These are phyloP conservation scores for Heterobasidion irregulare DNA, from an alignment of 1,284 basidiomycete genomes.

Conservation along the genomic window DNA sequence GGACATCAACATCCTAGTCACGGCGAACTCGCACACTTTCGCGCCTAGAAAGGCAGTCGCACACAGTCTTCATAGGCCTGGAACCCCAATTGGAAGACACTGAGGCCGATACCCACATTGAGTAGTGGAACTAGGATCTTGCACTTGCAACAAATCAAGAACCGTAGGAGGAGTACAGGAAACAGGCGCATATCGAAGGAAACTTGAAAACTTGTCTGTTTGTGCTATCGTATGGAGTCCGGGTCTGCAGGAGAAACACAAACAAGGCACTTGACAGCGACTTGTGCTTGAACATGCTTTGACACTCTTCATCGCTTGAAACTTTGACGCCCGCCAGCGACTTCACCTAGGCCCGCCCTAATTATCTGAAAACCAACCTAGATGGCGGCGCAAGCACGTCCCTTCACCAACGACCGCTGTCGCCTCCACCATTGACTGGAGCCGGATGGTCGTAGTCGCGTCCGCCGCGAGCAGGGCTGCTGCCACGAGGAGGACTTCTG, in stretches of 20 bases:
- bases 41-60: background rate
- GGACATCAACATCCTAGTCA: background rate
- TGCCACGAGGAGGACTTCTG: conserved; percentile 67
- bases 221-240: conserved; percentile 27
- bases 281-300: conserved; percentile 16
- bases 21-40: background rate
- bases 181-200: conserved; percentile 20
- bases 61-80: background rate
- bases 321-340: conserved; percentile 19
- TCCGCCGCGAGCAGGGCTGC: conserved; percentile 50
- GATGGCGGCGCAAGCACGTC: conserved; percentile 3
- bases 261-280: conserved; percentile 21
- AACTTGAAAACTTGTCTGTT: conserved; percentile 39
- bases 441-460: conserved; percentile 38
- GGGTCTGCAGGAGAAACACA: conserved; percentile 15
- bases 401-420: conserved; percentile 2
- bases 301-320: conserved; percentile 21
- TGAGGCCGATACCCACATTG: background rate
- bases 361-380: conserved; percentile 1
- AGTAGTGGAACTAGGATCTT: conserved; percentile 5
- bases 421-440: background rate
- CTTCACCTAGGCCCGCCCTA: conserved; percentile 14
- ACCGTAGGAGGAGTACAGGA: conserved; percentile 13
- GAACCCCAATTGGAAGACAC: background rate
- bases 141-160: conserved; percentile 14